Evolutionary conservation across 1,139 yeast genomes (phyloP).

Genomic region (Eremothecium cymbalariae): DNA sequence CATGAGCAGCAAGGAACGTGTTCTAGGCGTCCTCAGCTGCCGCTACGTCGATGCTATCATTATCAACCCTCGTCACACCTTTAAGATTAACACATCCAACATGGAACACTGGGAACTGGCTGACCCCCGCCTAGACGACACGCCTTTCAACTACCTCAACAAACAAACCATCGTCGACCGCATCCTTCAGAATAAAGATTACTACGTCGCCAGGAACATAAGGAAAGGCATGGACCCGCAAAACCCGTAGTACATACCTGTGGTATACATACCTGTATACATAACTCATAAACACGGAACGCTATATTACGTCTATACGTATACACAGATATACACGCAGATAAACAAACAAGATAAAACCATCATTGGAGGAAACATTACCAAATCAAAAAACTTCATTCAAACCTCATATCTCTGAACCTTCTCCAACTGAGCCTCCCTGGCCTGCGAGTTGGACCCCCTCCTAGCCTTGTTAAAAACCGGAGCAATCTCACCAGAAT

Average conservation of each 20-base stretch:
- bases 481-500: constrained; percentile 37
- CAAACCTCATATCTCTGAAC: constrained; percentile 22
- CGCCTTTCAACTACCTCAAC: constrained; percentile 30
- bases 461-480: constrained; percentile 38
- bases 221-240: constrained; percentile 27
- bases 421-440: constrained; percentile 33
- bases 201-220: constrained; percentile 31
- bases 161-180: constrained; percentile 30
- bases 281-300: constrained; percentile 22
- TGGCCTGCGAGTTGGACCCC: constrained; percentile 37
- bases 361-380: neutral
- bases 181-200: constrained; percentile 24
- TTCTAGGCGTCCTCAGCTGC: constrained; percentile 83
- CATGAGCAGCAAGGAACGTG: constrained; percentile 80
- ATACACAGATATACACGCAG: neutral
- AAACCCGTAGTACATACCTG: neutral
- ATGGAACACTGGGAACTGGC: constrained; percentile 9
- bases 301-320: constrained; percentile 16
- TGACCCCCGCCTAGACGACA: constrained; percentile 14
- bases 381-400: constrained; percentile 4
- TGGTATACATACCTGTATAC: too few species aligned
- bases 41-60: constrained; percentile 67
- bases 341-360: neutral
- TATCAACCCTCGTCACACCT: constrained; percentile 20
- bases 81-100: neutral